These are phyloP conservation scores for Penicillium sp. DNA, from an alignment of 2,329 filamentous ascomycete genomes.

Conservation along the genomic window DNA sequence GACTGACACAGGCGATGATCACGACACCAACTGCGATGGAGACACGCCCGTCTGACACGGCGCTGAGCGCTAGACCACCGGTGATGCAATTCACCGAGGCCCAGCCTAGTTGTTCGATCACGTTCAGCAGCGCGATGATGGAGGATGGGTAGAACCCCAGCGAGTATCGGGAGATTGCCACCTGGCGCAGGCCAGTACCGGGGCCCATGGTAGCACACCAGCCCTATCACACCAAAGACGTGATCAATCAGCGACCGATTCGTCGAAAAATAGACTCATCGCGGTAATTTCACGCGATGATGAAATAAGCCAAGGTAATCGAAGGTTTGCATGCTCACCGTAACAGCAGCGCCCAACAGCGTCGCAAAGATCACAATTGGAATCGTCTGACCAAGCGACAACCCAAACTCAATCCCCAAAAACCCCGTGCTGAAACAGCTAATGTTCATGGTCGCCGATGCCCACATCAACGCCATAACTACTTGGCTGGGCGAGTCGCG, in stretches of 20 bases:
- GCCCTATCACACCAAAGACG: slow-evolving; percentile 25
- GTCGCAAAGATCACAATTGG: slow-evolving; percentile 51
- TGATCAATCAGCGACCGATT: background rate
- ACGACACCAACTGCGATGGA: slow-evolving; percentile 32
- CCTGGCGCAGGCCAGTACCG: slow-evolving; percentile 53
- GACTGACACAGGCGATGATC: slow-evolving; percentile 31
- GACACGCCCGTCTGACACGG: slow-evolving; percentile 36
- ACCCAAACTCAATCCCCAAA: slow-evolving; percentile 52
- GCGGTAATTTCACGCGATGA: background rate
- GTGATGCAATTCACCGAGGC: slow-evolving; percentile 35
- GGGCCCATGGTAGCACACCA: slow-evolving; percentile 57
- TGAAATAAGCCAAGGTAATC: background rate
- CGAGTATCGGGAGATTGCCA: slow-evolving; percentile 53
- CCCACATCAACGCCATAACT: slow-evolving; percentile 56
- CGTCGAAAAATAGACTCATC: background rate
- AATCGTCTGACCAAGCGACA: slow-evolving; percentile 49
- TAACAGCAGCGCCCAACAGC: slow-evolving; percentile 43
- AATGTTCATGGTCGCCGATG: slow-evolving; percentile 54
- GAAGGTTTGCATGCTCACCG: background rate
- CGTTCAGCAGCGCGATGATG: slow-evolving; percentile 48
- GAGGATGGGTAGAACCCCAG: slow-evolving; percentile 56
- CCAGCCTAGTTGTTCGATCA: slow-evolving; percentile 37
- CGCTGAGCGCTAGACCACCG: slow-evolving; percentile 35
- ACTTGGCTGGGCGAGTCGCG: slow-evolving; percentile 42
- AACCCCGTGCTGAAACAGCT: slow-evolving; percentile 56